Evolutionary conservation across 2,329 filamentous ascomycete genomes (phyloP), one percentile per base, ranked within the genome.

Genomic region (Nigrospora oryzae): DNA sequence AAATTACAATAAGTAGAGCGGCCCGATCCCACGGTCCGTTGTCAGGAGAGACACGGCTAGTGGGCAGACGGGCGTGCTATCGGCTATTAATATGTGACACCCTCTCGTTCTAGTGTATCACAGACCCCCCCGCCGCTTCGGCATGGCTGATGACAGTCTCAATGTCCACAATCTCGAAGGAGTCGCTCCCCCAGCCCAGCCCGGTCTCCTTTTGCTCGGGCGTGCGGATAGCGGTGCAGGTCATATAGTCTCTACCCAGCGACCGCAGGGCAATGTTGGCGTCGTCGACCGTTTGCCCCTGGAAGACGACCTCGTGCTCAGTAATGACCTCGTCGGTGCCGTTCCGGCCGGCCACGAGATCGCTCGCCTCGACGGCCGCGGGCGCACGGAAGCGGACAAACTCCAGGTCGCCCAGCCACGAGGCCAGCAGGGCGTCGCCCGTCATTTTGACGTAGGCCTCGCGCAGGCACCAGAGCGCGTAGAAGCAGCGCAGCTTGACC

Each of bases 361-460:
- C 54, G 13, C 37, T 38, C 19, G 57, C 59, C 10, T 34, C 39
- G 8, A 42, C 40, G 13, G 63, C 60, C 43, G 46, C 49, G 4
- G 83, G 81, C 40, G 81, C 75, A 42, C 70, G 67, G 43, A 87
- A 84, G 40, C 71, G 66, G 46, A 71, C 68, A 57, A 91, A 87
- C 55, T 89, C 83, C 10, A 90, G 66, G 41, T 84, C 76, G 42
- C 68, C 68, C 40, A 91, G 69, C 86, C 86, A 91, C 4, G 71
- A 69, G 0, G 86, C 86, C 10, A 89, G 69, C 46, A 91, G 69
- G 1, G 84, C 86, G 55, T 90, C 84, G 23, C 86, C 86, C 30
- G 84, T 86, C 67, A 91, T 81, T 74, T 90, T 91, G 63, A 90
- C 81, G 59, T 87, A 90, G 1, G 85, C 82, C 66, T 91, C 86